These are phyloP conservation scores for Candida chilensis DNA, from an alignment of 805 yeast species.

Conservation along the genomic window DNA sequence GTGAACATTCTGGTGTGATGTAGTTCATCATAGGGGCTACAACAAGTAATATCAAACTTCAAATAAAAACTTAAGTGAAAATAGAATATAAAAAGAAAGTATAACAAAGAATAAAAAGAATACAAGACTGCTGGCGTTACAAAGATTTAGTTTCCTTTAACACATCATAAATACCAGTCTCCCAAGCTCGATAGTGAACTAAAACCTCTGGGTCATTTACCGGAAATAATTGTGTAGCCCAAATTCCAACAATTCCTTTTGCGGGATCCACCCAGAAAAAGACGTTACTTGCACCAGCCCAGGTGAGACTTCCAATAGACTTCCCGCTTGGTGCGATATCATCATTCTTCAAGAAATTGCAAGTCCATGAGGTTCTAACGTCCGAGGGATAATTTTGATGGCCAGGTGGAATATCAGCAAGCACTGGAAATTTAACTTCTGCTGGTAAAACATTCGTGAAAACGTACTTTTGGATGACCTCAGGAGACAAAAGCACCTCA, in stretches of 20 bases:
- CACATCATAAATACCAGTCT: too few relatives aligned
- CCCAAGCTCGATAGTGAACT: too few relatives aligned
- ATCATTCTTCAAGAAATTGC: slow-evolving; percentile 14
- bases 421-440: slow-evolving; percentile 7
- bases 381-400: slow-evolving; percentile 11
- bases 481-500: slow-evolving; percentile 13
- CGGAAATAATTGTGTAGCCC: slow-evolving; percentile 29
- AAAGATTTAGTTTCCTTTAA: too few relatives aligned
- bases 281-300: slow-evolving; percentile 31
- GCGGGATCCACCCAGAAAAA: slow-evolving; percentile 31
- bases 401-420: slow-evolving; percentile 10
- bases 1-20: too few relatives aligned
- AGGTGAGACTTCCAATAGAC: slow-evolving; percentile 20
- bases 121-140: too few relatives aligned
- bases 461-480: slow-evolving; percentile 19
- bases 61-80: too few relatives aligned
- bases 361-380: slow-evolving; percentile 17
- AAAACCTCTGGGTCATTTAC: too few relatives aligned
- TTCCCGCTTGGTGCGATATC: slow-evolving; percentile 21
- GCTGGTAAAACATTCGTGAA: slow-evolving; percentile 21
- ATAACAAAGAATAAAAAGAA: too few relatives aligned
- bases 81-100: too few relatives aligned
- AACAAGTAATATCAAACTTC: too few relatives aligned
- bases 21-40: too few relatives aligned
- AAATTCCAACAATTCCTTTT: slow-evolving; percentile 28